Evolutionary conservation across 306 rosid species (phyloP).

Genomic region (Glycine latifolia): DNA sequence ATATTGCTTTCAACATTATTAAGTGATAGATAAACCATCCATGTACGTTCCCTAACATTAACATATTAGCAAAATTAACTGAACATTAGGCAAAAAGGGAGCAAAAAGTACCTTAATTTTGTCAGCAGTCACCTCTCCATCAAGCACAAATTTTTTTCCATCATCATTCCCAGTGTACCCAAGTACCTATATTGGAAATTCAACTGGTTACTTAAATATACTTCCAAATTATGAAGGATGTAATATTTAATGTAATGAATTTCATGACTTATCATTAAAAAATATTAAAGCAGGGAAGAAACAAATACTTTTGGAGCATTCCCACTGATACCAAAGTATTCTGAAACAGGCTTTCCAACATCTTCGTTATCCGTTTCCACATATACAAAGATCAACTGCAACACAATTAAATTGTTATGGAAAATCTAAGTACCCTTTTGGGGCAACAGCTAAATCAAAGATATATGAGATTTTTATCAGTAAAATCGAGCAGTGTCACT

Average conservation of each 20-base stretch:
- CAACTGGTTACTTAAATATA: conserved; percentile 27
- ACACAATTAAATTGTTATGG: background rate
- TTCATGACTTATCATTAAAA: conserved; percentile 18
- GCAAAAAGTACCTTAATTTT: conserved; percentile 70
- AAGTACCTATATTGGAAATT: conserved; percentile 62
- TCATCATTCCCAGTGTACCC: conserved; percentile 94
- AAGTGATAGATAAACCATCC: conserved; percentile 23
- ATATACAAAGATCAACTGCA: conserved; percentile 82
- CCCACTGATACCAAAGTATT: conserved; percentile 86
- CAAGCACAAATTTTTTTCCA: conserved; percentile 80
- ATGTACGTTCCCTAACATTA: background rate
- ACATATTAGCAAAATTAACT: conserved; percentile 34
- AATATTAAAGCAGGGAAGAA: conserved; percentile 31
- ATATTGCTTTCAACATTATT: conserved; percentile 13
- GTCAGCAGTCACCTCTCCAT: conserved; percentile 69
- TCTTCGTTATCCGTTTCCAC: conserved; percentile 92
- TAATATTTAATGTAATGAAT: conserved; percentile 23
- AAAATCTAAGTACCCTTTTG: background rate
- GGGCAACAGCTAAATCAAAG: background rate
- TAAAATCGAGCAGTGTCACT: background rate
- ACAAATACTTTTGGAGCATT: conserved; percentile 73
- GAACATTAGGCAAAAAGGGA: conserved; percentile 4
- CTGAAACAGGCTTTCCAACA: conserved; percentile 90
- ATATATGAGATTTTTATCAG: too few species aligned
- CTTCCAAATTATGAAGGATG: conserved; percentile 9